phyloP scores from a whole-genome alignment of 2,329 filamentous ascomycete genomes.

The Incumbomyces lentus region DNA sequence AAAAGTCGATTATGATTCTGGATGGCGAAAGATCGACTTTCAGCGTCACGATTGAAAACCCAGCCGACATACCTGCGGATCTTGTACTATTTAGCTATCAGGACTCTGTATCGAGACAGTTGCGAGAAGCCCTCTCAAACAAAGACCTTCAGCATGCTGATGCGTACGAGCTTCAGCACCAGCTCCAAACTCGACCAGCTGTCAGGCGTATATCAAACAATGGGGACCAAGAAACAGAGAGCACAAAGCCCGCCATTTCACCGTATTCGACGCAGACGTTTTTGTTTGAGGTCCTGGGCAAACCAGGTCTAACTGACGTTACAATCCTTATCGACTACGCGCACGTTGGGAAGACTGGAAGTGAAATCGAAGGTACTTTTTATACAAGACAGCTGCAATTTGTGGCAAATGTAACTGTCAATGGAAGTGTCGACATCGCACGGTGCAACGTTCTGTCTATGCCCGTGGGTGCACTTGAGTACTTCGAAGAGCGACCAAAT shows the following conservation, averaged over 20 bases:
- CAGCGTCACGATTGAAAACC: constrained; percentile 68
- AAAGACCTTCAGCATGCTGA: constrained; percentile 70
- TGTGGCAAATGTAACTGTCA: constrained; percentile 78
- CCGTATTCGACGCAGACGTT: constrained; percentile 52
- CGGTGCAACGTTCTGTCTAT: constrained; percentile 71
- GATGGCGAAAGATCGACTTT: constrained; percentile 78
- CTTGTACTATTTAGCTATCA: constrained; percentile 81
- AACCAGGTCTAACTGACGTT: constrained; percentile 70
- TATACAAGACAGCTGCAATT: constrained; percentile 75
- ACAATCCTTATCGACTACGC: constrained; percentile 80
- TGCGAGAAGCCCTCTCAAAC: constrained; percentile 64
- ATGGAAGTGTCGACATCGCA: constrained; percentile 74
- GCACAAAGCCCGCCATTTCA: constrained; percentile 40
- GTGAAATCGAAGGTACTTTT: constrained; percentile 61
- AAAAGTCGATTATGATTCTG: constrained; percentile 81
- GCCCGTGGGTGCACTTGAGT: constrained; percentile 19
- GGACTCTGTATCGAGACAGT: constrained; percentile 69
- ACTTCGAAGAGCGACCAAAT: neutral
- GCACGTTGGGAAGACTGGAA: constrained; percentile 59
- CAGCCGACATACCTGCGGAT: constrained; percentile 65
- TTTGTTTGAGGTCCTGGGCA: constrained; percentile 74
- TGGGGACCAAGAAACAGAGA: constrained; percentile 30
- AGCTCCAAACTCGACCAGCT: constrained; percentile 64
- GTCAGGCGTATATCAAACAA: constrained; percentile 8
- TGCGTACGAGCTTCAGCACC: constrained; percentile 74